Evolutionary conservation across 2,329 filamentous ascomycete species (phyloP).

Genomic region (Aspergillus nomiae): DNA sequence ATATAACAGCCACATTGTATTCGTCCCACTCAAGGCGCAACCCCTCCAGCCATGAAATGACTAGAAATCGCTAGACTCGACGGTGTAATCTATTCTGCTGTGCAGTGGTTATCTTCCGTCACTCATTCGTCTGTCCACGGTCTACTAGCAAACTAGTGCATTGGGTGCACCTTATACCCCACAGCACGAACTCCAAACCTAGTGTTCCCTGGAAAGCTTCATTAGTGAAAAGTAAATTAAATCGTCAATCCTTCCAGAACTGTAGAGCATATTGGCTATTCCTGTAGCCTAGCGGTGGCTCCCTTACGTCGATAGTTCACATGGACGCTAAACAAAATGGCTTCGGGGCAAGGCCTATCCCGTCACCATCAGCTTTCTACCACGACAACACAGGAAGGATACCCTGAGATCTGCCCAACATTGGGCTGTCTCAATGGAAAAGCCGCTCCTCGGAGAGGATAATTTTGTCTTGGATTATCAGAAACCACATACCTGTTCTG

Average conservation of each 20-base stretch:
- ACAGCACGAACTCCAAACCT: neutral
- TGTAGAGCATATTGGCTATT: neutral
- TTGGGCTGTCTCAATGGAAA: neutral
- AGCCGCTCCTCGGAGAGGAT: neutral
- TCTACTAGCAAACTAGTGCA: neutral
- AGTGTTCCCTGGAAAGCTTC: neutral
- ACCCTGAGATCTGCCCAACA: neutral
- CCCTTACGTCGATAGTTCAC: neutral
- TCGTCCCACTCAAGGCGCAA: neutral
- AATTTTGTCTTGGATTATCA: neutral
- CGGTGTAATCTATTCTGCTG: neutral
- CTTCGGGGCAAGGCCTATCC: neutral
- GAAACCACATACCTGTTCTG: neutral
- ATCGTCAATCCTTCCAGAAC: neutral
- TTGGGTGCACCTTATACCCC: neutral
- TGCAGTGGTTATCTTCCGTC: neutral
- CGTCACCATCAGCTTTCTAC: neutral
- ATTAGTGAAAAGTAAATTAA: neutral
- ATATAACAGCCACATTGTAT: neutral
- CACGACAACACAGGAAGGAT: neutral
- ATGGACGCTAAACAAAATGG: neutral
- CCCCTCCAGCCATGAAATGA: neutral
- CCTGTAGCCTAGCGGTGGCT: neutral
- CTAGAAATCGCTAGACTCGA: neutral
- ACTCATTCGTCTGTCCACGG: neutral